These are phyloP conservation scores for Pochonia chlamydosporia DNA, from an alignment of 2,329 filamentous ascomycete species.

Conservation along the genomic window DNA sequence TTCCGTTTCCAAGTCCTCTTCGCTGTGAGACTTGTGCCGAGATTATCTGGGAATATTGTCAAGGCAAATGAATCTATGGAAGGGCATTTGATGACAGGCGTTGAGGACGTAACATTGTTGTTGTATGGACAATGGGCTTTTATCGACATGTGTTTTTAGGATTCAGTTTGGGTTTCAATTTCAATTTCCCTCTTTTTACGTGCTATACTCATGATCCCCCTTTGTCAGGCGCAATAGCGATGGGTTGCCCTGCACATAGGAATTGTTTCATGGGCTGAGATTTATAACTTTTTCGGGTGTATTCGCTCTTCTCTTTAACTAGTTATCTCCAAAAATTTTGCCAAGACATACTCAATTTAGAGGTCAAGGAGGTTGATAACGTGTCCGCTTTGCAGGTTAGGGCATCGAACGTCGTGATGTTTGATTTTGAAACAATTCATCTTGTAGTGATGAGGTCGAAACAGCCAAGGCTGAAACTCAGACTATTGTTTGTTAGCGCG, in stretches of 20 bases:
- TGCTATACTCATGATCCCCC: background rate
- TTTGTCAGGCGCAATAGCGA: background rate
- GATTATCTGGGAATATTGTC: background rate
- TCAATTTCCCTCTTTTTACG: background rate
- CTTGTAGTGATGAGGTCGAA: background rate
- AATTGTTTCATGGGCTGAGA: no score
- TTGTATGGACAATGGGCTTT: no score
- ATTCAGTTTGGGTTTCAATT: background rate
- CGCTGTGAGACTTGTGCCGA: no score
- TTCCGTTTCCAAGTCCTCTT: no score
- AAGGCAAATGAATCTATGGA: background rate
- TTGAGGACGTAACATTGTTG: background rate
- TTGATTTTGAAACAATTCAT: constrained; percentile 1
- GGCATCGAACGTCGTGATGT: background rate
- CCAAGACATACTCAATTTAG: background rate
- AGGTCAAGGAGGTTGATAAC: background rate
- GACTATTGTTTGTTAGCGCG: constrained; percentile 1
- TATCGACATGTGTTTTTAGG: no score
- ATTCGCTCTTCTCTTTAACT: background rate
- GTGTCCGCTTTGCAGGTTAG: background rate
- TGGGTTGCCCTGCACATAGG: no score
- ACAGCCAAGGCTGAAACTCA: background rate
- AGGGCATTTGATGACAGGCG: background rate
- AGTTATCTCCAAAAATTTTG: background rate
- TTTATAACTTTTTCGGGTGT: no score